Conservation (phyloP, 2,329 filamentous ascomycete genomes). For the Tolypocladium nubicola region DNA sequence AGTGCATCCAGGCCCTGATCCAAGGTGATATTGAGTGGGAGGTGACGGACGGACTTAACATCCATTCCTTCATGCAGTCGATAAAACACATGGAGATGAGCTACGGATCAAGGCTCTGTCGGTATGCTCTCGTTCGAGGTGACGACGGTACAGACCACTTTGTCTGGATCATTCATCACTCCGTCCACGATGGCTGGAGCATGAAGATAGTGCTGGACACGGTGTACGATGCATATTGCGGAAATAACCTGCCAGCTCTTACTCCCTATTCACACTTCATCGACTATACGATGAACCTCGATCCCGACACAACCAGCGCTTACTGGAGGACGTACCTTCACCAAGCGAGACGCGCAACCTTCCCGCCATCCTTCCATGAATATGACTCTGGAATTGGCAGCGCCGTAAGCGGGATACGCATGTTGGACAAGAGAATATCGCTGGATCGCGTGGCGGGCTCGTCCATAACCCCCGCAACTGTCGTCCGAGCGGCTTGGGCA, state of each 20-base stretch:
- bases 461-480: neutral
- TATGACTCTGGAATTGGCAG: neutral
- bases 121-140: neutral
- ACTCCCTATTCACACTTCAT: conserved; percentile 1
- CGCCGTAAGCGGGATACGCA: neutral
- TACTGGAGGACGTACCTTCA: conserved; percentile 3
- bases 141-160: conserved; percentile 1
- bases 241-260: neutral
- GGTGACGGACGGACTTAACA: too few relatives aligned
- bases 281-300: neutral
- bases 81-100: neutral
- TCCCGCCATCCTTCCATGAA: neutral
- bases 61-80: neutral
- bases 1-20: neutral
- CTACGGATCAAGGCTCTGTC: neutral
- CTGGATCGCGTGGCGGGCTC: neutral
- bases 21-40: neutral
- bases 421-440: neutral
- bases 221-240: conserved; percentile 2
- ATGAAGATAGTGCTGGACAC: neutral
- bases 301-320: neutral
- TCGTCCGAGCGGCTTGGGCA: neutral
- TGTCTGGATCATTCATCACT: conserved; percentile 10
- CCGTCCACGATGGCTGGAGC: conserved; percentile 10
- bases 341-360: conserved; percentile 2